phyloP scores from a whole-genome alignment of 2,329 filamentous ascomycete genomes.

The Conoideocrella luteorostrata region DNA sequence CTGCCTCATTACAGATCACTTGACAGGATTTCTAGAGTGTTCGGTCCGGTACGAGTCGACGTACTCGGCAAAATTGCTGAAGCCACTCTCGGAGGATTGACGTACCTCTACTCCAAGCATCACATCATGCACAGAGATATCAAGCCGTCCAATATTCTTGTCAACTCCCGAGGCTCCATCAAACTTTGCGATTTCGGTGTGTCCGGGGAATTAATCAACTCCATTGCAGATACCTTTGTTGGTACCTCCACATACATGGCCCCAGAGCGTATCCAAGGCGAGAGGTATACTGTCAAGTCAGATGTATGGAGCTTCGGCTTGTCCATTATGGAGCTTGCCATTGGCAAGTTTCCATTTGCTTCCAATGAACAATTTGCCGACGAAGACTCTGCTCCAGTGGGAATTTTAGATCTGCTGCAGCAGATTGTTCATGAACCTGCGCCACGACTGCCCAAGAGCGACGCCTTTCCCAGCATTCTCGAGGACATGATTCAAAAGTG shows the following conservation, averaged over 20 bases:
- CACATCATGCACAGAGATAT: slow-evolving; percentile 99
- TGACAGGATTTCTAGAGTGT: slow-evolving; percentile 88
- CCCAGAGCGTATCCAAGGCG: slow-evolving; percentile 93
- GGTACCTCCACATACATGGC: slow-evolving; percentile 99
- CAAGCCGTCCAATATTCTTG: slow-evolving; percentile 94
- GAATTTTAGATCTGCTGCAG: slow-evolving; percentile 91
- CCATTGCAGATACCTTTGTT: slow-evolving; percentile 95
- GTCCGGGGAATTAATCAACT: slow-evolving; percentile 96
- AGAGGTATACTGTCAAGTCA: slow-evolving; percentile 95
- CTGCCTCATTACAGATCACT: slow-evolving; percentile 83
- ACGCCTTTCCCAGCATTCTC: slow-evolving; percentile 89
- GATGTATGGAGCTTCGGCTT: slow-evolving; percentile 98
- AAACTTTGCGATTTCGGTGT: slow-evolving; percentile 98
- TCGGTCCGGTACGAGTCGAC: slow-evolving; percentile 91
- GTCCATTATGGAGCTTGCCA: slow-evolving; percentile 92
- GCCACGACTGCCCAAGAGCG: slow-evolving; percentile 89
- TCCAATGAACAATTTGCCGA: slow-evolving; percentile 65
- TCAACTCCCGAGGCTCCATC: slow-evolving; percentile 90
- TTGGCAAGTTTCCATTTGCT: slow-evolving; percentile 93
- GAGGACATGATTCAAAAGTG: slow-evolving; percentile 98
- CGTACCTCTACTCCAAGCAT: slow-evolving; percentile 90
- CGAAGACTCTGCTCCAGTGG: slow-evolving; percentile 76
- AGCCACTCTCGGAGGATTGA: slow-evolving; percentile 85
- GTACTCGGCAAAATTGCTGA: slow-evolving; percentile 97
- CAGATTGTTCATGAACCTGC: slow-evolving; percentile 97